Percentiles rank a stretch among this genome's conserved stretches.
These are phyloP conservation scores for Elasticomyces elasticus DNA, from an alignment of 495 filamentous ascomycete genomes.

Conservation along the genomic window DNA sequence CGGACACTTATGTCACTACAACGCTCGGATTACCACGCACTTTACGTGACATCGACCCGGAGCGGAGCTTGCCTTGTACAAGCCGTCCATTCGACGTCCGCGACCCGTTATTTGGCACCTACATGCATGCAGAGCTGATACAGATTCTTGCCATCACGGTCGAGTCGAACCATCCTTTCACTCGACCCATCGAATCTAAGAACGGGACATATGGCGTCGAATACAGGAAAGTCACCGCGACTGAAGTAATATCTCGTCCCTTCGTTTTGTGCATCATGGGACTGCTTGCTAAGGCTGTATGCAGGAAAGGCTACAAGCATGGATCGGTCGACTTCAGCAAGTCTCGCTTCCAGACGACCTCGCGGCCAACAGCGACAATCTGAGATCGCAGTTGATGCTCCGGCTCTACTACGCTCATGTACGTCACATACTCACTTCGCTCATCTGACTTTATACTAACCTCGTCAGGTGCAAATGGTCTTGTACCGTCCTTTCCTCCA, in stretches of 20 bases:
- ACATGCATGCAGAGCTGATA: constrained; percentile 10
- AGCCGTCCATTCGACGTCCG: background rate
- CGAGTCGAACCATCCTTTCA: constrained; percentile 16
- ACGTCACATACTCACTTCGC: background rate
- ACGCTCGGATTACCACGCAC: constrained; percentile 12
- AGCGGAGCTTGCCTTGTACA: constrained; percentile 1
- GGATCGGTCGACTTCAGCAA: constrained; percentile 4
- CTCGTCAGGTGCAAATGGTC: constrained; percentile 13
- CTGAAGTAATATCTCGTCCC: background rate
- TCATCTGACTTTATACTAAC: background rate
- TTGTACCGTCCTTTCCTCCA: constrained; percentile 18
- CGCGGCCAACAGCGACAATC: background rate
- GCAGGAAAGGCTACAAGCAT: constrained; percentile 11
- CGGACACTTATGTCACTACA: constrained; percentile 14
- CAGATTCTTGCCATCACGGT: constrained; percentile 13
- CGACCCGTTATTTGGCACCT: constrained; percentile 12
- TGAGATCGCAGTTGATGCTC: constrained; percentile 14
- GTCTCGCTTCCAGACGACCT: background rate
- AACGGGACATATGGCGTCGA: constrained; percentile 17
- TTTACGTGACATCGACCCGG: constrained; percentile 12
- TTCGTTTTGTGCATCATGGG: too few species aligned
- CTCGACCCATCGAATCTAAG: constrained; percentile 12
- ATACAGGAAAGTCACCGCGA: constrained; percentile 14
- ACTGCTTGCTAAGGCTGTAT: too few species aligned
- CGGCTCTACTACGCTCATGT: constrained; percentile 8